These are phyloP conservation scores for Paramecium caudatum DNA, from an alignment of 73 alveolate species.

Conservation along the genomic window DNA sequence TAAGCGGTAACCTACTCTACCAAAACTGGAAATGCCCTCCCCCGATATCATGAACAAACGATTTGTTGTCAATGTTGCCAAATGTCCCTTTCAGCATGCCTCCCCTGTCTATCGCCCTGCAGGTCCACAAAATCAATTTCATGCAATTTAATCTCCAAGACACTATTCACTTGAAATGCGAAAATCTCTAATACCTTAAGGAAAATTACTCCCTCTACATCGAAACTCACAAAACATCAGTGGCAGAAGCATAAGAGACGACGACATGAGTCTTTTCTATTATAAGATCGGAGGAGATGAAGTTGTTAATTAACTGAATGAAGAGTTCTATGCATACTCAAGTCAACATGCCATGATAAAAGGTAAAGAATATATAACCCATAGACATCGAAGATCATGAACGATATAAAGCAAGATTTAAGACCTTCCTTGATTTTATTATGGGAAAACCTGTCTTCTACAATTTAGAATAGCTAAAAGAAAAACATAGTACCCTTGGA, in stretches of 20 bases:
- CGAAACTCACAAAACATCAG: background rate
- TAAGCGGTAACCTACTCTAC: slow-evolving; percentile 21
- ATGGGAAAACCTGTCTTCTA: slow-evolving; percentile 57
- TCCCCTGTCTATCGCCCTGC: background rate
- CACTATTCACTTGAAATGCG: background rate
- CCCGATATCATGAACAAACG: background rate
- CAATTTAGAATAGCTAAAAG: slow-evolving; percentile 6
- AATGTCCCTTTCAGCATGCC: background rate
- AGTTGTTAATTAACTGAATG: slow-evolving; percentile 12
- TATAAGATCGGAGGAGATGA: slow-evolving; percentile 33
- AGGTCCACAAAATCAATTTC: background rate
- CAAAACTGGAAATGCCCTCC: background rate
- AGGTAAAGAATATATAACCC: background rate
- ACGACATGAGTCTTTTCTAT: slow-evolving; percentile 20
- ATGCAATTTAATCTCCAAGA: background rate
- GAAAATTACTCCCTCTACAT: background rate
- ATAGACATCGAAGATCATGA: slow-evolving; percentile 35
- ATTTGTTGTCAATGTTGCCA: background rate
- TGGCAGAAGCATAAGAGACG: background rate
- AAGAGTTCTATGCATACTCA: background rate
- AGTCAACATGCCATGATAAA: background rate
- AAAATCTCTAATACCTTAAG: background rate
- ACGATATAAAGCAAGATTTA: background rate
- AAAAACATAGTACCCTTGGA: slow-evolving; percentile 24
- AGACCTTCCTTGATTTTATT: slow-evolving; percentile 10